These are phyloP conservation scores for Ophiocordyceps camponoti-rufipedis DNA, from an alignment of 2,329 filamentous ascomycete genomes.

Conservation along the genomic window DNA sequence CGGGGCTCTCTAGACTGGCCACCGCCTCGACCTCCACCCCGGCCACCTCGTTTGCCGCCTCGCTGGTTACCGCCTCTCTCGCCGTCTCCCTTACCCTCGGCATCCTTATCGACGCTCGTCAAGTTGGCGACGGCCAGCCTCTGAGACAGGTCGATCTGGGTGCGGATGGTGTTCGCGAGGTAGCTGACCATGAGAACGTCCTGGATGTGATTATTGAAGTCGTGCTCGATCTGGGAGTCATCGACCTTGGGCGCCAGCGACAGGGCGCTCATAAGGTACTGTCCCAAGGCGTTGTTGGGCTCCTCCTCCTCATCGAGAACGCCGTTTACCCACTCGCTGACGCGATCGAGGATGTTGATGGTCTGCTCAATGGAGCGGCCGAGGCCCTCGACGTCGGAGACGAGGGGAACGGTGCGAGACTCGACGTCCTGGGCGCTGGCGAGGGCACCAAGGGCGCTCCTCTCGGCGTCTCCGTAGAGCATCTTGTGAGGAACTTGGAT, in stretches of 20 bases:
- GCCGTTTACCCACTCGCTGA: constrained; percentile 79
- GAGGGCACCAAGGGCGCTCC: constrained; percentile 59
- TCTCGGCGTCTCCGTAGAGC: constrained; percentile 60
- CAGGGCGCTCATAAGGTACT: constrained; percentile 87
- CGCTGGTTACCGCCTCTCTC: constrained; percentile 26
- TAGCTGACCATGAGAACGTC: constrained; percentile 97
- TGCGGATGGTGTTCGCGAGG: constrained; percentile 95
- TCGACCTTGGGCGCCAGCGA: constrained; percentile 92
- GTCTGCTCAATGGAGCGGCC: constrained; percentile 78
- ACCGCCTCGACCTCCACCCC: constrained; percentile 31
- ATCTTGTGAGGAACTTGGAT: constrained; percentile 94
- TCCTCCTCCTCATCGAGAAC: constrained; percentile 86
- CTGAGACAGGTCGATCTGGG: constrained; percentile 96
- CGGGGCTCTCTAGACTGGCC: constrained; percentile 31
- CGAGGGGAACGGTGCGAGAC: constrained; percentile 51
- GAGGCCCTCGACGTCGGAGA: constrained; percentile 78
- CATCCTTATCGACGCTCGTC: constrained; percentile 27
- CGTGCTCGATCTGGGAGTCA: constrained; percentile 72
- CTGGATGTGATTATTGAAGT: constrained; percentile 99
- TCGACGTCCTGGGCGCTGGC: constrained; percentile 66
- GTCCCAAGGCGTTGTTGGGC: constrained; percentile 79
- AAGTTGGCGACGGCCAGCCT: constrained; percentile 69
- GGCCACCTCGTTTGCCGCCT: constrained; percentile 30
- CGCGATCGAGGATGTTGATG: constrained; percentile 74
- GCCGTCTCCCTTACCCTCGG: constrained; percentile 26